phyloP scores from a whole-genome alignment of 2,329 filamentous ascomycete genomes.

The Aspergillus proliferans region DNA sequence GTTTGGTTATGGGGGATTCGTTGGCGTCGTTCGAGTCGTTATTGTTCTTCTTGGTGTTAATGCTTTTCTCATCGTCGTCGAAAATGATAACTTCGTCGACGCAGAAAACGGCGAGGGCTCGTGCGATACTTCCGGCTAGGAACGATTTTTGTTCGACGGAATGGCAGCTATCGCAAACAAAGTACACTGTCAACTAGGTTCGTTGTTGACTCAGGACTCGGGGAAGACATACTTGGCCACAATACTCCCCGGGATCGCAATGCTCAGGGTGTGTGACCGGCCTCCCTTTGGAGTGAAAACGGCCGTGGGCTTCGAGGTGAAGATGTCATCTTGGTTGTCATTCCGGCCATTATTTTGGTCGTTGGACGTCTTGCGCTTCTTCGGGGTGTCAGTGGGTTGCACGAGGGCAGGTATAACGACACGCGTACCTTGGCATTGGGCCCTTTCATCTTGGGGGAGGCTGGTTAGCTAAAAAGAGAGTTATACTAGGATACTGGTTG shows the following conservation, averaged over 20 bases:
- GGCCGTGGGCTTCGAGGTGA: slow-evolving; percentile 63
- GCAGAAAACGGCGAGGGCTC: slow-evolving; percentile 74
- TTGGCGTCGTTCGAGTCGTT: slow-evolving; percentile 34
- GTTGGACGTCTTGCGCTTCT: slow-evolving; percentile 18
- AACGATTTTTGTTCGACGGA: slow-evolving; percentile 70
- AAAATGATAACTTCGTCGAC: slow-evolving; percentile 81
- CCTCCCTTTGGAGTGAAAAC: slow-evolving; percentile 60
- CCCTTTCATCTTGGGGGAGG: neutral
- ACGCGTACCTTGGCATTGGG: slow-evolving; percentile 1
- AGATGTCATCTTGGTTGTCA: slow-evolving; percentile 24
- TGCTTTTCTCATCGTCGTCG: slow-evolving; percentile 55
- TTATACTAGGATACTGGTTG: neutral
- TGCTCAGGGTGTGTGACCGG: slow-evolving; percentile 66
- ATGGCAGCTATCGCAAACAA: slow-evolving; percentile 49
- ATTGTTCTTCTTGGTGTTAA: slow-evolving; percentile 46
- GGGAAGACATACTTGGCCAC: slow-evolving; percentile 57
- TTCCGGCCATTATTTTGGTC: slow-evolving; percentile 5
- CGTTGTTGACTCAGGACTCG: neutral
- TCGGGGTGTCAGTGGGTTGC: neutral
- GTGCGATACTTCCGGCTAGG: slow-evolving; percentile 68
- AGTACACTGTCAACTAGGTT: neutral
- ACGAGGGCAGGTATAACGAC: neutral
- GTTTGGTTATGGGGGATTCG: slow-evolving; percentile 17
- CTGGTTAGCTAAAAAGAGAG: neutral
- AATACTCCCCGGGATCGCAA: slow-evolving; percentile 73